These are phyloP conservation scores for Lentinula aciculospora DNA, from an alignment of 768 basidiomycete genomes.

Conservation along the genomic window DNA sequence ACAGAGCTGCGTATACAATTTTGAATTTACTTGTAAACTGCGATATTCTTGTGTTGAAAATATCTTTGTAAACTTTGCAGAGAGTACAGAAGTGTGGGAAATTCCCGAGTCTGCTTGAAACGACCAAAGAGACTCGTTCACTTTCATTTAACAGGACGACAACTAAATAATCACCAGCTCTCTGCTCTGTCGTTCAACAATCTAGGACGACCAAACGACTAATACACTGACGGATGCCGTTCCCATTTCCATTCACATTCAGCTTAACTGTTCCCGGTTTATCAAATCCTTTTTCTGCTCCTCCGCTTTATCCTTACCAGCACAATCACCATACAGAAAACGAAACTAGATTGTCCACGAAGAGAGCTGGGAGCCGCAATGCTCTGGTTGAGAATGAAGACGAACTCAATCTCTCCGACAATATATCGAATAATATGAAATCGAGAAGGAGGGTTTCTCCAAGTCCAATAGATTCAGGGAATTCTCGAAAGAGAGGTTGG, in stretches of 20 bases:
- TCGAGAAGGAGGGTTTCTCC: slow-evolving; percentile 29
- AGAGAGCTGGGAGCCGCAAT: neutral
- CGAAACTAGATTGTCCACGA: neutral
- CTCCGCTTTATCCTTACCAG: slow-evolving; percentile 14
- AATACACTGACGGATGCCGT: neutral
- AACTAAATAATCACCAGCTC: too few relatives aligned
- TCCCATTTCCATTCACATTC: slow-evolving; percentile 68
- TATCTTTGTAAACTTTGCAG: too few relatives aligned
- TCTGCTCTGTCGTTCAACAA: neutral
- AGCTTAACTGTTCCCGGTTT: slow-evolving; percentile 58
- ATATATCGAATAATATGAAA: slow-evolving; percentile 5
- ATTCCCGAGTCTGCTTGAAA: too few relatives aligned
- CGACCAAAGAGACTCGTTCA: too few relatives aligned
- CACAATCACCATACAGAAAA: slow-evolving; percentile 16
- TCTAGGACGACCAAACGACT: neutral
- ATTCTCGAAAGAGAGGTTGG: slow-evolving; percentile 68
- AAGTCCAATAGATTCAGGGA: neutral
- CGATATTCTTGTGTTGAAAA: too few relatives aligned
- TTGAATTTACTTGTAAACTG: too few relatives aligned
- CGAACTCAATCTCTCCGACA: neutral
- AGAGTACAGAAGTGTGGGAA: too few relatives aligned
- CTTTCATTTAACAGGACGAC: too few relatives aligned
- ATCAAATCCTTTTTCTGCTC: slow-evolving; percentile 54
- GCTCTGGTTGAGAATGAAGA: neutral
- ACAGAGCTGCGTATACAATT: too few relatives aligned